These are phyloP conservation scores for Xylariaceae sp. DNA, from an alignment of 2,329 filamentous ascomycete species.

Conservation along the genomic window DNA sequence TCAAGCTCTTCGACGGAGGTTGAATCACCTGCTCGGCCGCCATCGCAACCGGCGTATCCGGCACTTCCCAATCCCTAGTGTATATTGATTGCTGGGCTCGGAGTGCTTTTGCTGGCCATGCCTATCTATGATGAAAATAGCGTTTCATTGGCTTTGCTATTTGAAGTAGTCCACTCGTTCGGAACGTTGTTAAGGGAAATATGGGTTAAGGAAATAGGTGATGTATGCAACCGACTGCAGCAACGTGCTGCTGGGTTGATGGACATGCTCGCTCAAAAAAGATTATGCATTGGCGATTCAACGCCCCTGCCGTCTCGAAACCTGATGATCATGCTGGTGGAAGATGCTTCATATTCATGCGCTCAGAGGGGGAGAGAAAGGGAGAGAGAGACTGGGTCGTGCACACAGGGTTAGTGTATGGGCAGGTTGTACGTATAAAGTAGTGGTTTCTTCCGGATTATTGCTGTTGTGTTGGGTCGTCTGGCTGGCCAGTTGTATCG, in stretches of 20 bases:
- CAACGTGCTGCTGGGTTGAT: not conserved
- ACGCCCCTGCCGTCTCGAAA: not conserved
- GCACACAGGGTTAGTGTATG: no score
- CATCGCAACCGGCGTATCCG: conserved; percentile 34
- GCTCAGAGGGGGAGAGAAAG: no score
- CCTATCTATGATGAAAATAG: no score
- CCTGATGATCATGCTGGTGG: not conserved
- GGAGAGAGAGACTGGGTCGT: no score
- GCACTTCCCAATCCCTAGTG: conserved; percentile 27
- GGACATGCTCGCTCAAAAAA: not conserved
- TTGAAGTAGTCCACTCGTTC: not conserved
- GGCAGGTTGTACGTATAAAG: no score
- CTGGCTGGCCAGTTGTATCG: no score
- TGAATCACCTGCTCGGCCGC: conserved; percentile 29
- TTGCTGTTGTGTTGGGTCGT: no score
- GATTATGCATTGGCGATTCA: no score
- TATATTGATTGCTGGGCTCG: not conserved
- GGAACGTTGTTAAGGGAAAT: not conserved
- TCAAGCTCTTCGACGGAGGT: conserved; percentile 34
- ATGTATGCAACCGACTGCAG: not conserved
- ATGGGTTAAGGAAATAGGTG: not conserved
- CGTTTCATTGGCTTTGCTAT: not conserved
- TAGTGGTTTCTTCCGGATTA: no score
- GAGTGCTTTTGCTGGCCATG: not conserved
- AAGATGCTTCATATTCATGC: not conserved